Evolutionary conservation across 2,329 filamentous ascomycete species (phyloP), one percentile per base, ranked within the genome.

Genomic region (Cryphonectria naterciae): DNA sequence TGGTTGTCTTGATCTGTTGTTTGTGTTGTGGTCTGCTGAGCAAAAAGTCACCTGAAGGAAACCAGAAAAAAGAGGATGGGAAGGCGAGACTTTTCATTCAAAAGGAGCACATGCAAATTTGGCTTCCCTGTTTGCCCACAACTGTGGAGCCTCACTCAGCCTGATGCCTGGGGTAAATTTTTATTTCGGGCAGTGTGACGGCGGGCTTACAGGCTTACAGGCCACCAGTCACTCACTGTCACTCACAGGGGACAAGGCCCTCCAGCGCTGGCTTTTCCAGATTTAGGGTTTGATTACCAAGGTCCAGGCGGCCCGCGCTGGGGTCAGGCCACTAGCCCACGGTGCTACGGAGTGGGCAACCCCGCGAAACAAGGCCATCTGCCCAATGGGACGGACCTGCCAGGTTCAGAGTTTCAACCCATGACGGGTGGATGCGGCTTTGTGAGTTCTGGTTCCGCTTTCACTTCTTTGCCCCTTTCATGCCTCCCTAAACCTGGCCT

Each of bases 11-110:
- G 58, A 67, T 67, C 7, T 49, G 62, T 37, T 28, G 65, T 52
- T n/a, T 65, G 68, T 68, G 69, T 72, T 68, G 73, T 73, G 70
- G 35, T 46, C 56, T 68, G 56, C 19, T 54, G 67, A 68, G n/a
- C 52, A 68, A 49, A 49, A 49, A 67, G 73, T 73, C 72, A 72
- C 69, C 65, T 62, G 56, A 19, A 32, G 60, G 43, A 70, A 68
- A 65, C 61, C 49, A 70, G 63, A 62, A 39, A 63, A 67, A 58
- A 28, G 62, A 52, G 52, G 39, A 68, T 41, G 69, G 52, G 39
- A 62, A 22, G 22, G 65, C 46, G 61, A 25, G 39, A 28, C 35
- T 41, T 25, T 17, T 49, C 11, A 49, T 49, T 49, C 22, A 1
- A 43, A 41, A 32, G 39, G 65, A 54, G 35, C 69, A 65, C 52